Base-by-base conservation (phyloP, 345 rosid species). In the Gossypium stocksii region DNA sequence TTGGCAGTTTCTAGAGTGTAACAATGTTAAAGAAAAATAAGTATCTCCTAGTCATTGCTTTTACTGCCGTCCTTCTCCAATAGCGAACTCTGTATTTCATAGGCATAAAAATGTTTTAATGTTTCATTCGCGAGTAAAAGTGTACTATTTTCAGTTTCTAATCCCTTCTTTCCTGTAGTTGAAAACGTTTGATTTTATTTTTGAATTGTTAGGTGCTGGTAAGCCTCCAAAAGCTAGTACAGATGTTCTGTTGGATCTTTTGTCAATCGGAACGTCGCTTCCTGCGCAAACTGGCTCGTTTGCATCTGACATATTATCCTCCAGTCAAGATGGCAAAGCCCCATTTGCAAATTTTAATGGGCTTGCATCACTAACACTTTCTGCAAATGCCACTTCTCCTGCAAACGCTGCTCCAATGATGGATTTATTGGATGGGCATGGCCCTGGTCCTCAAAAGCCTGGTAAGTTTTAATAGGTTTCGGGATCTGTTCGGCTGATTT, bases 381-480 rank as follows among this genome's bases (percentile, higher is more conserved):
- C 88, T 58, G 71, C 81, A 71, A 79, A 66, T 27, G 77, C 87
- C 74, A 56, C 83, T 52, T 80, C 89, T 73, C 60, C 91, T 58
- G 70, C 77, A 34, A 85, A 82, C 74, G 78, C 87, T 84, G 68
- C 89, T 80, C 65, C 89, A 52, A 77, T 87, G 84, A 79, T 92
- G 81, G 97, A 92, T 85, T 88, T 92, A 82, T 83, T 95, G 94
- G 97, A 89, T 82, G 94, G 92, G 76, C 87, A 91, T 82, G 79
- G 78, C 44, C 83, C 93, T 46, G 80, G 77, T 83, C 86, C 90
- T 75, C 83, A 86, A 43, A 86, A 79, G 57, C 82, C 79, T 77
- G 96, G 98, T 94, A 87, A 79, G 78, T n/a, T 43, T 56, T 70
- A 34, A 34, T 53, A 38, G 46, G 66, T 23, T 29, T 49, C 14